These are phyloP conservation scores for Colletotrichum australisinense DNA, from an alignment of 2,329 filamentous ascomycete species.

Conservation along the genomic window DNA sequence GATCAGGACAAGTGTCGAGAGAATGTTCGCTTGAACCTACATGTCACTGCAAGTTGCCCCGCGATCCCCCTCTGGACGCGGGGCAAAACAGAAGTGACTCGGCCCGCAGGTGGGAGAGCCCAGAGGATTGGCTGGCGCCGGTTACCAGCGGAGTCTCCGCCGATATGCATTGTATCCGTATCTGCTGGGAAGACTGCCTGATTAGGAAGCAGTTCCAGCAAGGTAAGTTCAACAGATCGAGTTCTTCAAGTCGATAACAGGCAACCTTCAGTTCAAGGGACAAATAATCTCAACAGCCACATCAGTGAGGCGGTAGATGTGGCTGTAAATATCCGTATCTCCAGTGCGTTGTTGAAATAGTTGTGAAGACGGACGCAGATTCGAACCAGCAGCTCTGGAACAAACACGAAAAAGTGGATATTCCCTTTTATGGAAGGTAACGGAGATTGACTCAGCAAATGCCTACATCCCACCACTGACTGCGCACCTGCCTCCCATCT, in stretches of 20 bases:
- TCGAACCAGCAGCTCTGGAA: conserved; percentile 15
- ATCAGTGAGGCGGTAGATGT: neutral
- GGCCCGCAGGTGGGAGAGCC: neutral
- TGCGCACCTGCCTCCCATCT: too few species aligned
- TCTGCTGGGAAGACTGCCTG: neutral
- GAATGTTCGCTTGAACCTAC: neutral
- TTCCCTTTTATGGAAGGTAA: conserved; percentile 9
- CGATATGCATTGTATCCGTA: neutral
- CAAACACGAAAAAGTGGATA: neutral
- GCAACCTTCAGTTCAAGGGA: neutral
- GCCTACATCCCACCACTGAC: neutral
- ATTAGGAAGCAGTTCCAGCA: neutral
- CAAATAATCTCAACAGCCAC: neutral
- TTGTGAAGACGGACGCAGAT: neutral
- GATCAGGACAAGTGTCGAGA: neutral
- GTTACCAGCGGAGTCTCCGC: neutral
- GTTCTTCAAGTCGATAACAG: neutral
- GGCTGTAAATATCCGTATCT: neutral
- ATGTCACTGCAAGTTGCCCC: neutral
- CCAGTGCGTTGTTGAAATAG: neutral
- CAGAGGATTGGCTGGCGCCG: neutral
- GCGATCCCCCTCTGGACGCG: conserved; percentile 2
- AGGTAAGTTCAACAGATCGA: neutral
- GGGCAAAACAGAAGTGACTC: conserved; percentile 25
- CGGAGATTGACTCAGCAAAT: conserved; percentile 11